Evolutionary conservation across 2,329 filamentous ascomycete genomes (phyloP), one percentile per base, ranked within the genome.

Genomic region (Microcera coccophila): DNA sequence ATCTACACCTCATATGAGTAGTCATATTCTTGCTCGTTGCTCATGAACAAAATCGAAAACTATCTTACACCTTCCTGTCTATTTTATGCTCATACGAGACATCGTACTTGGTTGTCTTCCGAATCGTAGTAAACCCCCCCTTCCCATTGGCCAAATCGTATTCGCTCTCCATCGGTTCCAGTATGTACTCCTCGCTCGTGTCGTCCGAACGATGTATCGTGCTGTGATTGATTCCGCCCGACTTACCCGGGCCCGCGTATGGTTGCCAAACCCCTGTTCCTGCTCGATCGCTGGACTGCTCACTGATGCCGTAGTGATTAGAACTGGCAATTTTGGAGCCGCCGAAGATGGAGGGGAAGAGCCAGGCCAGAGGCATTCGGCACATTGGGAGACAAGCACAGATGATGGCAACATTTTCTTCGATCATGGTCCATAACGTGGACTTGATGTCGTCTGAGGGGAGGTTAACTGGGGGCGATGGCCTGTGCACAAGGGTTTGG

Each of bases 311-410:
- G 36, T 46, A 36, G 32, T 36, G 34, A 38, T 40, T 15, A 17
- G 37, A 41, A 4, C 5, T 17, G 20, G 20, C 41, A 16, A 22
- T 22, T 8, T 52, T 51, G 22, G 49, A 50, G 16, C 43, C 41
- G 10, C 44, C 48, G 33, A 69, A 68, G 38, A 62, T 46, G 5
- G 57, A 51, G 2, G 67, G 65, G 47, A 68, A 65, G 26, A 69
- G 40, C 38, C 57, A 60, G 36, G 61, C 58, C 12, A 70, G 59
- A n/a, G 65, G 62, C 2, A 64, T 60, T 33, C 65, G 66, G 42
- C 66, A 68, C 64, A 67, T 67, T 14, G 65, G 65, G 4, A 68
- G 50, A 32, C 65, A 68, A 12, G 65, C 62, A 45, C 65, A 68
- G 43, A 69, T 64, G 31, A 68, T 66, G 40, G 63, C 65, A 17